These are phyloP conservation scores for Colletotrichum sp. DNA, from an alignment of 2,329 filamentous ascomycete species.

Conservation along the genomic window DNA sequence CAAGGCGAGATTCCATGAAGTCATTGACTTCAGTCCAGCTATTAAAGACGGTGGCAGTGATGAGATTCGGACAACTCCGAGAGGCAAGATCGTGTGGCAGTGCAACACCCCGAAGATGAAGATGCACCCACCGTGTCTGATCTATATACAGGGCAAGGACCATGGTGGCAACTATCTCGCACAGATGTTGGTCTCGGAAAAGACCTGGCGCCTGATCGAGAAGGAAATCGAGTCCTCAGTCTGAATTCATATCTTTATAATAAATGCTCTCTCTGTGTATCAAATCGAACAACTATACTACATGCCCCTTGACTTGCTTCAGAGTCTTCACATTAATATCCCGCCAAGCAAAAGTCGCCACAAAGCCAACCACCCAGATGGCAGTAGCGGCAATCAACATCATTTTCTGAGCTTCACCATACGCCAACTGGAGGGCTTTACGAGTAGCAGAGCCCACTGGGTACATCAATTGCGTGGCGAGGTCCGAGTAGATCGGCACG, in stretches of 20 bases:
- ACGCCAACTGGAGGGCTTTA: neutral
- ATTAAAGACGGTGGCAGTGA: neutral
- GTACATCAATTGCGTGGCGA: conserved; percentile 41
- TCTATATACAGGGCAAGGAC: conserved; percentile 11
- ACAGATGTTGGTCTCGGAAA: conserved; percentile 7
- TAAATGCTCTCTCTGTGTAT: neutral
- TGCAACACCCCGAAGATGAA: conserved; percentile 7
- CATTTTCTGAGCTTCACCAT: neutral
- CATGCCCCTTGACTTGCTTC: neutral
- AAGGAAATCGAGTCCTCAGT: neutral
- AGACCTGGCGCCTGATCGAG: conserved; percentile 1
- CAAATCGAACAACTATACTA: neutral
- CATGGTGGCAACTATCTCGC: conserved; percentile 6
- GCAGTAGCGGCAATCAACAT: neutral
- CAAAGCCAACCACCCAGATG: neutral
- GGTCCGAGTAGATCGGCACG: conserved; percentile 45
- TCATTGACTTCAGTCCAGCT: conserved; percentile 14
- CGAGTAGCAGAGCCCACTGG: conserved; percentile 11
- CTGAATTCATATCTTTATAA: neutral
- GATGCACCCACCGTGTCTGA: neutral
- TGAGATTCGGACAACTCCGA: neutral
- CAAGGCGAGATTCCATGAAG: conserved; percentile 13
- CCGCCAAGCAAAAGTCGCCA: neutral
- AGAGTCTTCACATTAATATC: neutral
- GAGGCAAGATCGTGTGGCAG: conserved; percentile 11